phyloP scores from a whole-genome alignment of 805 yeast genomes.

The Metschnikowia proteae region DNA sequence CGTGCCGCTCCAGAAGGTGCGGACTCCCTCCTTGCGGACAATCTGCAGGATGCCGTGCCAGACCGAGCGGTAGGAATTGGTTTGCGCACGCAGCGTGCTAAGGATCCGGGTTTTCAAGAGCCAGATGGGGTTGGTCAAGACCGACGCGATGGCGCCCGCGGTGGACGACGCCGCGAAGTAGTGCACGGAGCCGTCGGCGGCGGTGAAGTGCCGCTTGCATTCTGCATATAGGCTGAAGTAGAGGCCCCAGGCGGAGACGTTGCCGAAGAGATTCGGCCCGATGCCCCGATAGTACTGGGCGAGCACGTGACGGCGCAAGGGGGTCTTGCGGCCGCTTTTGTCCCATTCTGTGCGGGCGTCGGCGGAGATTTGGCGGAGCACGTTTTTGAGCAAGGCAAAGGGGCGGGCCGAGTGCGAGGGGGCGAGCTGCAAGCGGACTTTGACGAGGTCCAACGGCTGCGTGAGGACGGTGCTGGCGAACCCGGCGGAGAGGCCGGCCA shows the following conservation, averaged over 20 bases:
- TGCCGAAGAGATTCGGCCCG: constrained; percentile 76
- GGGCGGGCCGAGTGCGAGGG: constrained; percentile 13
- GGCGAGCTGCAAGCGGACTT: constrained; percentile 73
- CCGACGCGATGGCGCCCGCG: constrained; percentile 74
- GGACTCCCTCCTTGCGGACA: constrained; percentile 50
- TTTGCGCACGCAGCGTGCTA: constrained; percentile 44
- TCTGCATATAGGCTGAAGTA: constrained; percentile 77
- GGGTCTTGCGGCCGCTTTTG: constrained; percentile 2
- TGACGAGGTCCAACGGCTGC: constrained; percentile 87
- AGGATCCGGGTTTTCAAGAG: constrained; percentile 87
- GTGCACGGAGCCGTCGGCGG: constrained; percentile 20
- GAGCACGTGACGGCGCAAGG: constrained; percentile 3
- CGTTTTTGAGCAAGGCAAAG: constrained; percentile 19
- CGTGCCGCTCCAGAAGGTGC: constrained; percentile 69
- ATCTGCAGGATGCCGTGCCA: constrained; percentile 52
- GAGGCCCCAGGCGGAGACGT: constrained; percentile 82
- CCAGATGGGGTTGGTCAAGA: constrained; percentile 92
- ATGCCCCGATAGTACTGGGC: constrained; percentile 64
- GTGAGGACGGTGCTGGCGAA: constrained; percentile 70
- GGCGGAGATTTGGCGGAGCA: constrained; percentile 19
- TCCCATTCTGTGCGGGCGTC: constrained; percentile 18
- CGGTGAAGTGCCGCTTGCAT: constrained; percentile 37
- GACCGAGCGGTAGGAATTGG: constrained; percentile 57
- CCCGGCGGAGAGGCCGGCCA: constrained; percentile 81
- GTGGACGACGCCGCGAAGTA: constrained; percentile 35